These are phyloP conservation scores for Sungouiella thailandica DNA, from an alignment of 805 yeast genomes.

Conservation along the genomic window DNA sequence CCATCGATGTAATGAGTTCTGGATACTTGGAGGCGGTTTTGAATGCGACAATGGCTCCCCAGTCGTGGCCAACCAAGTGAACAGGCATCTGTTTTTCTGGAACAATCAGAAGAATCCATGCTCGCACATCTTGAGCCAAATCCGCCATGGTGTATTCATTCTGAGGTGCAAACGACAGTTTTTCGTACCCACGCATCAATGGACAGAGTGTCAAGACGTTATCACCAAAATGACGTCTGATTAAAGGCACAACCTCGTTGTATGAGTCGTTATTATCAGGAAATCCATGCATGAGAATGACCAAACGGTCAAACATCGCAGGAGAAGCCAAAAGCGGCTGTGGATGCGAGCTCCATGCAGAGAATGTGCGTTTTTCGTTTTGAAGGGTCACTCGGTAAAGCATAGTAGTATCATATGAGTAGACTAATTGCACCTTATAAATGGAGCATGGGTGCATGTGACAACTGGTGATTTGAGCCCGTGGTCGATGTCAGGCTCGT, in stretches of 20 bases:
- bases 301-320: conserved; percentile 12
- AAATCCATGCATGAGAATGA: conserved; percentile 33
- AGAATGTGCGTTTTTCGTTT: conserved; percentile 7
- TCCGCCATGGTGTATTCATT: conserved; percentile 23
- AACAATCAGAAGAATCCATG: conserved; percentile 25
- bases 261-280: conserved; percentile 34
- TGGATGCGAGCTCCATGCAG: conserved; percentile 11
- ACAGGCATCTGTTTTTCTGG: conserved; percentile 22
- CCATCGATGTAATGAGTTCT: conserved; percentile 26
- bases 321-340: conserved; percentile 3
- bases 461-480: too few relatives aligned
- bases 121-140: conserved; percentile 29
- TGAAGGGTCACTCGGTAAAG: conserved; percentile 2
- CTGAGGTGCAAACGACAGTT: conserved; percentile 22
- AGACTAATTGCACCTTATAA: too few relatives aligned
- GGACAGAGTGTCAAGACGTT: conserved; percentile 29
- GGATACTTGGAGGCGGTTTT: conserved; percentile 33
- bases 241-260: conserved; percentile 17
- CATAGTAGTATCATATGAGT: too few relatives aligned
- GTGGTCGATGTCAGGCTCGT: too few relatives aligned
- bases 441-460: too few relatives aligned
- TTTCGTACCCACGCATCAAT: conserved; percentile 34
- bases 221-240: conserved; percentile 15
- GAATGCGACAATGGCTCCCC: conserved; percentile 38
- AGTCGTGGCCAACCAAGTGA: conserved; percentile 40